Conservation (phyloP, 768 basidiomycete species). For the Serendipita indica region DNA sequence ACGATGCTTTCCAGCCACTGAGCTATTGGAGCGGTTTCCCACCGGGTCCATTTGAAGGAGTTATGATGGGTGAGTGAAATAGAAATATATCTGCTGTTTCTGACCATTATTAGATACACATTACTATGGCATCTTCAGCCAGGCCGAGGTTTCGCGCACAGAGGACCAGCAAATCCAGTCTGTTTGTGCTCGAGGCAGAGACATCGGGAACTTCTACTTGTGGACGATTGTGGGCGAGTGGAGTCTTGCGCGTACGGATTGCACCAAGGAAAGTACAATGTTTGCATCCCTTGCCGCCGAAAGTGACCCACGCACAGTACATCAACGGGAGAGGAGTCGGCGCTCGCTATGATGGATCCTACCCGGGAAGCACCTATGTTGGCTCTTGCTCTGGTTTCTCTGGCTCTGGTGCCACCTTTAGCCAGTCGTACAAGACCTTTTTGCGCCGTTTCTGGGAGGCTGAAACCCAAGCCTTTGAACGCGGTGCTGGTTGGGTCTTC, state of each 20-base stretch:
- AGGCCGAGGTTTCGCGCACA: constrained; percentile 30
- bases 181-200: constrained; percentile 36
- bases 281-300: no score
- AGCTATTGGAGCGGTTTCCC: constrained; percentile 55
- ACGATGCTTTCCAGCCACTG: constrained; percentile 68
- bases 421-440: constrained; percentile 64
- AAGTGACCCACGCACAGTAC: no score
- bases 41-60: constrained; percentile 25
- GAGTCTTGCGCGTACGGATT: constrained; percentile 35
- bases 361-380: constrained; percentile 44
- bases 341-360: constrained; percentile 48
- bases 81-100: neutral
- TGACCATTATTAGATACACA: neutral
- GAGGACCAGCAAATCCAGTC: constrained; percentile 41
- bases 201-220: constrained; percentile 40
- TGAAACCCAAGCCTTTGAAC: constrained; percentile 26
- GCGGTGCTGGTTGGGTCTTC: neutral
- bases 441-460: constrained; percentile 74
- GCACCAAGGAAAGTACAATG: no score
- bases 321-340: constrained; percentile 64
- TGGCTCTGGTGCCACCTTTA: constrained; percentile 62
- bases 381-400: constrained; percentile 65
- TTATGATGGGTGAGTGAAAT: constrained; percentile 36
- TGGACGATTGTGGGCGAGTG: constrained; percentile 86
- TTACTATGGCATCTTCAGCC: constrained; percentile 9